Base-by-base conservation (phyloP, 139 green algal species). In the Coelastrella sp. region DNA sequence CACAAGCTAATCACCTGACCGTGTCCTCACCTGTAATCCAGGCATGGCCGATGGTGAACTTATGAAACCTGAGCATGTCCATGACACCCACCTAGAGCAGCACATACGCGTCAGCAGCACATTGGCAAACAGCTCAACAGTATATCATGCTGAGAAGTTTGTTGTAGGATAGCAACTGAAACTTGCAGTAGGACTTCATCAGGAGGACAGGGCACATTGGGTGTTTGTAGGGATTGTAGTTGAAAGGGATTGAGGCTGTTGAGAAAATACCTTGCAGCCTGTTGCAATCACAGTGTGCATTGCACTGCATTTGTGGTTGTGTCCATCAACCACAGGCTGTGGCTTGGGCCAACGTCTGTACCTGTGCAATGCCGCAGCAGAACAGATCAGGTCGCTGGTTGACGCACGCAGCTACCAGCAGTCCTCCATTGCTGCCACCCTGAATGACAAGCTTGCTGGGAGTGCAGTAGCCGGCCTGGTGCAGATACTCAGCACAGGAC, bases 1-100 rank as follows among this genome's bases (percentile, higher is more conserved):
- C 35, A 49, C 35, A 49, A 49, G 35, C 1, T 49, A 49, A 49
- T 49, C 35, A 49, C 35, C 1, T 49, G 35, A 49, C 35, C 35
- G 35, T 49, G 22, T 65, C 5, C 68, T 76, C 15, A 76, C 68
- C 68, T 76, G 87, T 91, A n/a, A 70, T 91, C 97, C 97, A 99
- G 6, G 96, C 97, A 87, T 98, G 95, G 7, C 96, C 97, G 20
- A 99, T 98, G 4, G 97, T 99, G 95, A 99, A 99, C 89, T 95
- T 96, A 93, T 98, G 95, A 94, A 99, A 99, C n/a, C 97, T 94
- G 58, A 99, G 94, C 96, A 99, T 98, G 96, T 99, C 60, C 81
- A 87, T 87, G 60, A 87, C 60, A 76, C 81, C 60, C 24, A 76
- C 82, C 82, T 87, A 14, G n/a, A 10, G 61, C 0, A 25, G 6